phyloP scores from a whole-genome alignment of 257 asterid genomes.

The Solanum etuberosum region DNA sequence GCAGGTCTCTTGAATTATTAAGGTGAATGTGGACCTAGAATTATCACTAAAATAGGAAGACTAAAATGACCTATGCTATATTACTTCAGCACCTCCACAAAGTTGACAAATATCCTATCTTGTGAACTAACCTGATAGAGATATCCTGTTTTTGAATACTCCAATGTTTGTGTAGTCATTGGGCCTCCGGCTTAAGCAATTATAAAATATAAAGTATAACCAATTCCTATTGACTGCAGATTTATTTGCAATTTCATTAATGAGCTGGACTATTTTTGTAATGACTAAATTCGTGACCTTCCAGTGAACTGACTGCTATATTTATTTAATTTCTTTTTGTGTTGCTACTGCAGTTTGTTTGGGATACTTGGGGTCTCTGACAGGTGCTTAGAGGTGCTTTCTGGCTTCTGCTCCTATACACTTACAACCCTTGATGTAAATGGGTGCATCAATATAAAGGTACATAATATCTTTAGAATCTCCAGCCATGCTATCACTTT shows the following conservation, averaged over 20 bases:
- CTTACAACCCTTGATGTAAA: conserved; percentile 85
- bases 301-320: not conserved
- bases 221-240: not conserved
- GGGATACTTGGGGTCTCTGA: conserved; percentile 93
- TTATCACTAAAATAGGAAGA: not conserved
- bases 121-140: not conserved
- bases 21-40: conserved; percentile 32
- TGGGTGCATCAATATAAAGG: conserved; percentile 87
- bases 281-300: not conserved
- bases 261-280: not conserved
- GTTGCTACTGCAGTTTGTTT: conserved; percentile 58
- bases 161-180: not conserved
- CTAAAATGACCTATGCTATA: not conserved
- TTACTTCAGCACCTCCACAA: not conserved
- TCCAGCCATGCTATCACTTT: not conserved
- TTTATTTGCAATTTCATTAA: not conserved
- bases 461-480: conserved; percentile 2
- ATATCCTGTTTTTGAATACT: not conserved
- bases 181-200: not conserved
- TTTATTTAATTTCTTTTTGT: not conserved
- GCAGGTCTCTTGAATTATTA: conserved; percentile 66
- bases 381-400: conserved; percentile 66
- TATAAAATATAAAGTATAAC: not conserved
- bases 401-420: conserved; percentile 46
- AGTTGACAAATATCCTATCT: not conserved